These are phyloP conservation scores for Ottelia alismoides DNA, from an alignment of 106 monocot species.

Conservation along the genomic window DNA sequence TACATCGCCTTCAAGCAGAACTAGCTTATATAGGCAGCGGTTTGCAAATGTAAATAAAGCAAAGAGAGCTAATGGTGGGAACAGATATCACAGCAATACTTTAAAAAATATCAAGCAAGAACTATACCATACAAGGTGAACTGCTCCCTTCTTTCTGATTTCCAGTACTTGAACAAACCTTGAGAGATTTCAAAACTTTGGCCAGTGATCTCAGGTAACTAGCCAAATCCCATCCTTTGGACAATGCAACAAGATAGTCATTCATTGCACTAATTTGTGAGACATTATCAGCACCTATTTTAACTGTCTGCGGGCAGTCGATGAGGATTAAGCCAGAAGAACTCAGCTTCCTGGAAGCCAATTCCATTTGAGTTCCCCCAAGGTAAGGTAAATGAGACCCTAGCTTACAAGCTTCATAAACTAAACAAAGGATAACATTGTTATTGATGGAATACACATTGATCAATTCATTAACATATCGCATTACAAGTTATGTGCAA, in stretches of 20 bases:
- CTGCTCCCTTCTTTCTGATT: conserved; percentile 63
- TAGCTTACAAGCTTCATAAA: conserved; percentile 89
- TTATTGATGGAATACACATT: neutral
- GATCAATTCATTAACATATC: neutral
- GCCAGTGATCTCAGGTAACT: conserved; percentile 37
- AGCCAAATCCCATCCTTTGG: conserved; percentile 54
- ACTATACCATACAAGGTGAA: conserved; percentile 43
- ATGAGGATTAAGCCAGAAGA: conserved; percentile 61
- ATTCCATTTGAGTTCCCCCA: conserved; percentile 38
- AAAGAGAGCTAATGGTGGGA: too few species aligned
- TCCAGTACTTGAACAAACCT: conserved; percentile 28
- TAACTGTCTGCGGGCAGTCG: conserved; percentile 70
- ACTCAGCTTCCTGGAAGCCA: conserved; percentile 28
- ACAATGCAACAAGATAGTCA: conserved; percentile 52
- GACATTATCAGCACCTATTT: conserved; percentile 29
- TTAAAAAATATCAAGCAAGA: too few species aligned
- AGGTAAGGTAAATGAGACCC: conserved; percentile 62
- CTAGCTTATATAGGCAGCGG: too few species aligned
- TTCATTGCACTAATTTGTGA: conserved; percentile 31
- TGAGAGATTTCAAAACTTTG: conserved; percentile 53
- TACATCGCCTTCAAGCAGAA: too few species aligned
- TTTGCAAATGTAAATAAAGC: too few species aligned
- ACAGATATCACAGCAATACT: too few species aligned
- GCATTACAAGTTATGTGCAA: neutral
- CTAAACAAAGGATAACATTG: conserved; percentile 24